A percentile compares a stretch with the other conserved stretches of the same genome.
Conservation (phyloP, 257 asterid species). For the Capsicum rhomboideum region DNA sequence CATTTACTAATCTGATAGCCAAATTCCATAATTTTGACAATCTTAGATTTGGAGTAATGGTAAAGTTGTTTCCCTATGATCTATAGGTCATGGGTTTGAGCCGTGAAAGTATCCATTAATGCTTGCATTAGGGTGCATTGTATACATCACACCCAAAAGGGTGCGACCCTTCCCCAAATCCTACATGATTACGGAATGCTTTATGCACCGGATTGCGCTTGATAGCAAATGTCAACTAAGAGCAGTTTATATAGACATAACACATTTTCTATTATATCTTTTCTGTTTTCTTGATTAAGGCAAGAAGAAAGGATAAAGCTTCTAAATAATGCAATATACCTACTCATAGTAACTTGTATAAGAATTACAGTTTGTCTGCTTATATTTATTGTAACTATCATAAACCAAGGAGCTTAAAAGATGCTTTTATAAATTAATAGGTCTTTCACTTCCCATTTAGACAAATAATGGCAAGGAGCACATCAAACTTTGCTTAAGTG, state of each 20-base stretch:
- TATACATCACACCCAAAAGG: not conserved
- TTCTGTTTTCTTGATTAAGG: not conserved
- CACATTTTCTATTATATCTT: not conserved
- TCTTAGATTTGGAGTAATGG: not conserved
- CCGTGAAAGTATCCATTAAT: not conserved
- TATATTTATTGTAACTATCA: not conserved
- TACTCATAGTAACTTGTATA: not conserved
- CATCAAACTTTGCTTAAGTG: slow-evolving; percentile 4
- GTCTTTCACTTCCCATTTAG: not conserved
- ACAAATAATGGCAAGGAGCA: not conserved
- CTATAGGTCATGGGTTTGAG: not conserved
- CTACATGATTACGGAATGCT: not conserved
- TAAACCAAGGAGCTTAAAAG: not conserved
- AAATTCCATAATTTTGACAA: not conserved
- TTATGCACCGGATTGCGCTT: not conserved
- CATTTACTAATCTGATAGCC: not conserved
- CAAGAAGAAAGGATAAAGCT: not conserved
- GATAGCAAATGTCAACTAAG: not conserved
- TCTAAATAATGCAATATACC: not conserved
- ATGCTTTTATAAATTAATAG: not conserved
- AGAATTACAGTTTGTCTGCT: not conserved
- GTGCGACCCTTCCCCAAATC: not conserved
- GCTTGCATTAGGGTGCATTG: not conserved
- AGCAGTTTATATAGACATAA: not conserved
- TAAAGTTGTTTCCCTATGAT: not conserved